Conservation (phyloP, 331 rosid species). For the Rosa hybrid region DNA sequence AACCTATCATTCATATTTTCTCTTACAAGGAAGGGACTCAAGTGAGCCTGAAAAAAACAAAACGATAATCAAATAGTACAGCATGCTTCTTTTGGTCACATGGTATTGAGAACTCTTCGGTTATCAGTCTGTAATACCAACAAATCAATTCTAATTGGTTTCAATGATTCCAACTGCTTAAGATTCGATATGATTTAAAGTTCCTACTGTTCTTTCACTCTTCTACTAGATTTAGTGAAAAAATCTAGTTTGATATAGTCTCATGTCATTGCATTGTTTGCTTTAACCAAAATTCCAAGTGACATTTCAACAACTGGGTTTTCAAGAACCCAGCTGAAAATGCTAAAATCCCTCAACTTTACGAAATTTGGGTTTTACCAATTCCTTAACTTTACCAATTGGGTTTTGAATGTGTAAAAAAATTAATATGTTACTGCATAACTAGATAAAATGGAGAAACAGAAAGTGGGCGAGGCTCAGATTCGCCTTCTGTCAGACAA, state of each 20-base stretch:
- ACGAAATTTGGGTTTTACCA: background rate
- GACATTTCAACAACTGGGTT: background rate
- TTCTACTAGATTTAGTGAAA: background rate
- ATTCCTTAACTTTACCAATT: background rate
- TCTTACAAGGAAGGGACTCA: background rate
- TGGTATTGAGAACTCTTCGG: background rate
- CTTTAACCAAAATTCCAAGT: background rate
- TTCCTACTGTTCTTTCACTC: no score
- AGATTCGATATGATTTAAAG: no score
- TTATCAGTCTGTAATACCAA: background rate
- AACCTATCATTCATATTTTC: background rate
- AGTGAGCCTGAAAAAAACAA: no score
- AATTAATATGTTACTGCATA: background rate
- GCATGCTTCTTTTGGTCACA: no score
- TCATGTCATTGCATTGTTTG: background rate
- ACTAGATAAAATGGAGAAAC: no score
- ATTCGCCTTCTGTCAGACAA: slow-evolving; percentile 13
- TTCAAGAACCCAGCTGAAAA: background rate
- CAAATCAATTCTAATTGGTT: background rate
- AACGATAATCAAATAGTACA: no score
- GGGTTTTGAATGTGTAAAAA: background rate
- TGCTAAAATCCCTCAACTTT: background rate
- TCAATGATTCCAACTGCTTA: background rate
- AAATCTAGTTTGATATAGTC: background rate
- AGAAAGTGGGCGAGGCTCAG: slow-evolving; percentile 8